Conservation (phyloP, 805 yeast genomes). For the Wickerhamomyces bovis region DNA sequence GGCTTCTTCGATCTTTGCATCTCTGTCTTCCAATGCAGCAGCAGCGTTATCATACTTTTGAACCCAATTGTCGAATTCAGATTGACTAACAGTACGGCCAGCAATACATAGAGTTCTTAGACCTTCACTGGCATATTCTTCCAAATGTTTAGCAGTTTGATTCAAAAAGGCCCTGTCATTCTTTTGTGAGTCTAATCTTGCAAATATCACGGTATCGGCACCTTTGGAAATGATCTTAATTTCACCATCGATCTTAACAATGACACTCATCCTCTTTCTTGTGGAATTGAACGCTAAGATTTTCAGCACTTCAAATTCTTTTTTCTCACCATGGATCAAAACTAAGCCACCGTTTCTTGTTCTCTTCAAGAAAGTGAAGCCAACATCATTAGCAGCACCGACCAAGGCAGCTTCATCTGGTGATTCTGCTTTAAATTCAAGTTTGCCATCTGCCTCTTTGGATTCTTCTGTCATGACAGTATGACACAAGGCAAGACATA, state of each 20-base stretch:
- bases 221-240: conserved; percentile 73
- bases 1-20: conserved; percentile 65
- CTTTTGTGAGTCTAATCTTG: conserved; percentile 45
- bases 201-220: conserved; percentile 74
- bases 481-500: conserved; percentile 70
- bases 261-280: conserved; percentile 81
- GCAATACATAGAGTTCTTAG: conserved; percentile 77
- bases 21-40: conserved; percentile 57
- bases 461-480: conserved; percentile 70
- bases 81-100: conserved; percentile 55
- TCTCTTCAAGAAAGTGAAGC: conserved; percentile 60
- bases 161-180: conserved; percentile 42
- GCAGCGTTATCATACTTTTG: conserved; percentile 56
- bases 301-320: conserved; percentile 65
- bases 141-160: conserved; percentile 65
- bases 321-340: conserved; percentile 59
- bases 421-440: conserved; percentile 69
- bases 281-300: conserved; percentile 75
- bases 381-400: conserved; percentile 72
- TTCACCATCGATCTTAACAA: conserved; percentile 54
- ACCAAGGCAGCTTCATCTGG: conserved; percentile 88
- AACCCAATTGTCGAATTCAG: conserved; percentile 58
- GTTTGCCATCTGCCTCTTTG: conserved; percentile 47
- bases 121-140: conserved; percentile 77
- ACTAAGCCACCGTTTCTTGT: conserved; percentile 64